Base-by-base conservation (phyloP, 176 grass and related monocot species). In the Zoysia pacifica region DNA sequence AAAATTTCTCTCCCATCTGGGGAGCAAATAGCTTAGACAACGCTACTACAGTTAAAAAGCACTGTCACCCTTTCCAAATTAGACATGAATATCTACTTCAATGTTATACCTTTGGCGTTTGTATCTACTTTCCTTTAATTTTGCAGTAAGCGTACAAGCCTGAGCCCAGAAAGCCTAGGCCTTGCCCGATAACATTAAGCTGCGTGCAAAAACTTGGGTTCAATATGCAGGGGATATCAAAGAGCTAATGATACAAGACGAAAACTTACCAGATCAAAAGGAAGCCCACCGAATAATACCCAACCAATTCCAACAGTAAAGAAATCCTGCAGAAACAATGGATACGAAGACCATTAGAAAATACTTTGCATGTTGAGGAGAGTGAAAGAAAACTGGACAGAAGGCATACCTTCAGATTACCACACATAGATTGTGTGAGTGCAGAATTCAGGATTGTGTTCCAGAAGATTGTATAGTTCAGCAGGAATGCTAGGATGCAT, bases 371-470 rank as follows among this genome's bases (percentile, higher is more conserved):
- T 54, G 39, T 67, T 73, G 20, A 78, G 53, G 41, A 53, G 15
- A 19, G 6, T 67, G 63, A 11, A 75, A 68, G 42, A 72, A 80
- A 72, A 80, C 11, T 65, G 18, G 38, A 75, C 47, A 44, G 15
- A 70, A 84, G 70, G 18, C 39, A n/a, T 82, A 93, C 97, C 97
- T 99, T 99, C 52, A 99, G 88, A 84, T 99, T 99, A 38, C 97
- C 97, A 75, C 97, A 99, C 90, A 99, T 99, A 1, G 90, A 93
- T 56, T 96, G 97, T 66, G 97, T 99, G 63, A 99, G 82, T 73
- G 97, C 97, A 80, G 97, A 98, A 82, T 99, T 99, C 46, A 99
- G 83, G 73, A 90, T 99, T 49, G 96, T 99, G 53, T 99, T 99
- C 84, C 93, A 89, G 81, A 99, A 99, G 73, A 99, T 95, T 54